A percentile compares a stretch with the other conserved stretches of the same genome.
phyloP scores from a whole-genome alignment of 2,329 filamentous ascomycete species.

The Parafenestella ontariensis region DNA sequence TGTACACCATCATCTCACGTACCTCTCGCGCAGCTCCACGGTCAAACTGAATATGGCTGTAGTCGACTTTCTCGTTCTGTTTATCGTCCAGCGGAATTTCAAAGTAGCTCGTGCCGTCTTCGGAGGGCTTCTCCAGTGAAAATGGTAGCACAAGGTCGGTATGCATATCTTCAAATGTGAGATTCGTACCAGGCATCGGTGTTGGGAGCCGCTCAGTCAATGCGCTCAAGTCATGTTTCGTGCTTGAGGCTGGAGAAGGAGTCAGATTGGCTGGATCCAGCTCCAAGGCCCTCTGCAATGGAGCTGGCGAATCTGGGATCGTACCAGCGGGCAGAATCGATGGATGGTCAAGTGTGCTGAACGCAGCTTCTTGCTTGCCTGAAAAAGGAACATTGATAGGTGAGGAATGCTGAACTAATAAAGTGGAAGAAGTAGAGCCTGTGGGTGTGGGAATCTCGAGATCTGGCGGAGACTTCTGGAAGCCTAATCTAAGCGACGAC shows the following conservation, averaged over 20 bases:
- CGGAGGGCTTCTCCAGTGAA: neutral
- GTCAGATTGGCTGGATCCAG: conserved; percentile 15
- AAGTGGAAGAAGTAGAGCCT: conserved; percentile 20
- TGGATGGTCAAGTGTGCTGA: neutral
- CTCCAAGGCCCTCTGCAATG: conserved; percentile 30
- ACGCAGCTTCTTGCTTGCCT: conserved; percentile 6
- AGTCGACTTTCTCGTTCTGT: neutral
- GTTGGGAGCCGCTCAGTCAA: conserved; percentile 19
- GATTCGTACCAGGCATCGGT: conserved; percentile 34
- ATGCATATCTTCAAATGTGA: conserved; percentile 22
- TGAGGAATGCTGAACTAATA: conserved; percentile 35
- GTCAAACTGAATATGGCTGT: neutral
- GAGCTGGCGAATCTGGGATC: conserved; percentile 37
- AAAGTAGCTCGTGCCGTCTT: conserved; percentile 18
- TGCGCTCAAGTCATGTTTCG: neutral
- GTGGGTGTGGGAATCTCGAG: conserved; percentile 24
- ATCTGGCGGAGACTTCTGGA: conserved; percentile 32
- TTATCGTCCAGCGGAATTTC: conserved; percentile 1
- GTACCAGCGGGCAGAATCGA: conserved; percentile 29
- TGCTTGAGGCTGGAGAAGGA: conserved; percentile 6
- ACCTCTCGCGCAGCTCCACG: neutral
- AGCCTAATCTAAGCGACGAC: conserved; percentile 35
- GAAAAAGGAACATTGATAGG: conserved; percentile 36
- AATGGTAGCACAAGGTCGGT: conserved; percentile 12
- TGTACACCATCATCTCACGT: neutral